A percentile compares a stretch with the other conserved stretches of the same genome.
Evolutionary conservation across 352 stramenopile species (phyloP).

Genomic region (Phytophthora tentaculata): DNA sequence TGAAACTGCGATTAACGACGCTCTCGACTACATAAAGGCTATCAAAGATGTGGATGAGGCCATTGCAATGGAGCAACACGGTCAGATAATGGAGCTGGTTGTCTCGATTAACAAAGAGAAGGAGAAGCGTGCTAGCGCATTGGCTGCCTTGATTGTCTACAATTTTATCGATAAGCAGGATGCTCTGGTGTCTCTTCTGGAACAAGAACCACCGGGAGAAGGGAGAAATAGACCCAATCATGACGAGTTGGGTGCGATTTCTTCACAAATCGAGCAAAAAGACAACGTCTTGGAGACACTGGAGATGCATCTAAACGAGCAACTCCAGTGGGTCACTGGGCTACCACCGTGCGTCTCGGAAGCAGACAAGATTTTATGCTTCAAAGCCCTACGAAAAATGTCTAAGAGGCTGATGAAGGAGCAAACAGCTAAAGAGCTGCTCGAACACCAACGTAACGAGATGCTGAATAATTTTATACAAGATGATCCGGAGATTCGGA

Average conservation of each 20-base stretch:
- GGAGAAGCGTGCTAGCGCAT: constrained; percentile 16
- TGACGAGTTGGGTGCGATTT: constrained; percentile 19
- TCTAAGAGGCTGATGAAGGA: constrained; percentile 24
- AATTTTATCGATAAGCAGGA: constrained; percentile 11
- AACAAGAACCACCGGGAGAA: constrained; percentile 2
- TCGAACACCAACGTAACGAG: constrained; percentile 13
- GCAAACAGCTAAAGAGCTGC: constrained; percentile 19
- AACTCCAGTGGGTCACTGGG: constrained; percentile 23
- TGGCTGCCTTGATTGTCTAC: constrained; percentile 26
- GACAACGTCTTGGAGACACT: constrained; percentile 17
- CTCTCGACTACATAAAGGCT: constrained; percentile 27
- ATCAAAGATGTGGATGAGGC: constrained; percentile 32
- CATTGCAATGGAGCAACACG: constrained; percentile 23
- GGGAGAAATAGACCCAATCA: constrained; percentile 1
- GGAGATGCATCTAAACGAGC: constrained; percentile 25
- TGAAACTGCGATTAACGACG: constrained; percentile 30
- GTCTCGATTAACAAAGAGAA: constrained; percentile 34
- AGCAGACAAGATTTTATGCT: constrained; percentile 8
- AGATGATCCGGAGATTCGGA: constrained; percentile 10
- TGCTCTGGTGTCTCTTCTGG: constrained; percentile 12
- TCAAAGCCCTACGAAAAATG: constrained; percentile 18
- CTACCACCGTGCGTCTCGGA: constrained; percentile 11
- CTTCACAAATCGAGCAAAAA: constrained; percentile 22
- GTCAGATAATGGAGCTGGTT: constrained; percentile 32
- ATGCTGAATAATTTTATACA: constrained; percentile 12